Evolutionary conservation across 495 filamentous ascomycete genomes (phyloP).

Genomic region (Penicillium chermesinum): DNA sequence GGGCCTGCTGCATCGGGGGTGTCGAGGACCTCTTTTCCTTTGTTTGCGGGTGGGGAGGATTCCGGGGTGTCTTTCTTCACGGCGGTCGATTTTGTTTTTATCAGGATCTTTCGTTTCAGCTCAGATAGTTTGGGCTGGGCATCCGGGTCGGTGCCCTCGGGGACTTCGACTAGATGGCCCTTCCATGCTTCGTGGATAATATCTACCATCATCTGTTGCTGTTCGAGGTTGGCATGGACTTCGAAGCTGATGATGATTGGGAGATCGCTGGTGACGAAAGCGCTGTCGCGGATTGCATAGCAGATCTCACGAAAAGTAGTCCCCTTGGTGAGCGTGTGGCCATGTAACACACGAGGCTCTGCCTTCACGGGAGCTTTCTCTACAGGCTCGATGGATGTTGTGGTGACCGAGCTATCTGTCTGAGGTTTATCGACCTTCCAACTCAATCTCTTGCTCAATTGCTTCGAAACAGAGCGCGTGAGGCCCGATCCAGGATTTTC

Average conservation of each 20-base stretch:
- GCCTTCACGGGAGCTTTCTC: constrained; percentile 27
- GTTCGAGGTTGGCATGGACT: constrained; percentile 70
- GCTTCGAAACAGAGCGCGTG: neutral
- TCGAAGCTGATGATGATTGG: constrained; percentile 88
- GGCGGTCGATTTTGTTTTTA: constrained; percentile 77
- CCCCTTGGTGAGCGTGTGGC: constrained; percentile 84
- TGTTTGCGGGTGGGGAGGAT: no score
- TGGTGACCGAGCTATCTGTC: no score
- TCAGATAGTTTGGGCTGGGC: constrained; percentile 60
- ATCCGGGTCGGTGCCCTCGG: constrained; percentile 41
- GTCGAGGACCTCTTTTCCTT: no score
- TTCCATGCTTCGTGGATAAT: constrained; percentile 81
- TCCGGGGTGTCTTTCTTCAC: no score
- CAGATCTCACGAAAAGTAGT: constrained; percentile 82
- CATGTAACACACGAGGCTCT: constrained; percentile 81
- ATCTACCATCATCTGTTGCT: constrained; percentile 83
- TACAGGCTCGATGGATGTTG: constrained; percentile 11
- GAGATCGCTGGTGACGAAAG: constrained; percentile 67
- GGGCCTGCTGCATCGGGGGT: no score
- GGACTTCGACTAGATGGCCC: constrained; percentile 58
- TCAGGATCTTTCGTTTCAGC: constrained; percentile 71
- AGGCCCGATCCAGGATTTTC: neutral
- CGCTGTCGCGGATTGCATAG: constrained; percentile 68
- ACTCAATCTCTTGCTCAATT: neutral
- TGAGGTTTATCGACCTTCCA: neutral